Conservation (phyloP, 495 filamentous ascomycete species). For the Aspergillus campestris region DNA sequence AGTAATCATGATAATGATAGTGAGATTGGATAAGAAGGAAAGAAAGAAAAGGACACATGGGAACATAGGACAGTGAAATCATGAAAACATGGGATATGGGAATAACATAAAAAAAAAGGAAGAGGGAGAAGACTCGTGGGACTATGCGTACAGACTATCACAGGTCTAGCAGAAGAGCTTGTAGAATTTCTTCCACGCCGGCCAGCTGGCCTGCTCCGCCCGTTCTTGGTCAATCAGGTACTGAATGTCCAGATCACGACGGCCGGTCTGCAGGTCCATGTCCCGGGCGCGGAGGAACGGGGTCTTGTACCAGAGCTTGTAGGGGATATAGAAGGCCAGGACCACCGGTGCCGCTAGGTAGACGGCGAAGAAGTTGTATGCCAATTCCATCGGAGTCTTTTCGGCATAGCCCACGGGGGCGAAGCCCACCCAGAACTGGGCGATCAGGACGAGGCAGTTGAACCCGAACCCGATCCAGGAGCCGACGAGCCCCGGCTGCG, state of each 20-base stretch:
- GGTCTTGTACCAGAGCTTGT: constrained; percentile 73
- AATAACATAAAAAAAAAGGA: neutral
- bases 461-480: constrained; percentile 77
- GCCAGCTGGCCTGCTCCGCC: constrained; percentile 64
- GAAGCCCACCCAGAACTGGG: constrained; percentile 89
- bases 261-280: constrained; percentile 86
- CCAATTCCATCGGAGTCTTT: constrained; percentile 34
- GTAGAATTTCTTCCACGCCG: constrained; percentile 73
- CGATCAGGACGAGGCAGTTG: constrained; percentile 74
- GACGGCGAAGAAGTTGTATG: constrained; percentile 60
- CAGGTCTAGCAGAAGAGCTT: constrained; percentile 45
- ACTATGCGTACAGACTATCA: too few species aligned
- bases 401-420: constrained; percentile 58
- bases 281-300: constrained; percentile 52
- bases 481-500: constrained; percentile 71
- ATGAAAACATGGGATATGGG: neutral
- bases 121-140: neutral
- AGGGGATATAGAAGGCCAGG: constrained; percentile 60
- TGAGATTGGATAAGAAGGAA: too few species aligned
- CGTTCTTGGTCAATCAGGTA: constrained; percentile 68
- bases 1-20: too few species aligned
- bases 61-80: neutral
- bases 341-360: constrained; percentile 86
- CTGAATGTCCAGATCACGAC: constrained; percentile 73
- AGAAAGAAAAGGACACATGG: too few species aligned